These are phyloP conservation scores for Monosporascus sp. DNA, from an alignment of 2,329 filamentous ascomycete genomes.

Conservation along the genomic window DNA sequence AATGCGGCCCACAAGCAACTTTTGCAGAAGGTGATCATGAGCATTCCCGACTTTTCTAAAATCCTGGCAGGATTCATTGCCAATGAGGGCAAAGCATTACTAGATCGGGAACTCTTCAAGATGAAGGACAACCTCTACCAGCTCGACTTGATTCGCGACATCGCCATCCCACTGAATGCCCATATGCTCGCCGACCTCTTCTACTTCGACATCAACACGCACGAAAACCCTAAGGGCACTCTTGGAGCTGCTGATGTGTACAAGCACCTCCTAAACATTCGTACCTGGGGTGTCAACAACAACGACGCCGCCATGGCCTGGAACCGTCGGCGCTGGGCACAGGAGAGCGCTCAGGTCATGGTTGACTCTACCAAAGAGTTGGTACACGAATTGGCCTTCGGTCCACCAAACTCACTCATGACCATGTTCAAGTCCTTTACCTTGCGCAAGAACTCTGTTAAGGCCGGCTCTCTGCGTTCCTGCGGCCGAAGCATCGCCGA, in stretches of 20 bases:
- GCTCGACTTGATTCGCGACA: constrained; percentile 42
- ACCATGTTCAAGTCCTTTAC: constrained; percentile 23
- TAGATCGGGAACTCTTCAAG: constrained; percentile 32
- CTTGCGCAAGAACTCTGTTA: constrained; percentile 24
- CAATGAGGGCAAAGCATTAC: constrained; percentile 32
- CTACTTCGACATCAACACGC: constrained; percentile 52
- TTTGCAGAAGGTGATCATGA: constrained; percentile 27
- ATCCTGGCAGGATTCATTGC: constrained; percentile 29
- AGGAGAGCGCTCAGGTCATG: constrained; percentile 32
- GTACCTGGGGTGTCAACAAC: constrained; percentile 42
- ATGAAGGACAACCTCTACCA: constrained; percentile 32
- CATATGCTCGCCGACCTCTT: constrained; percentile 51
- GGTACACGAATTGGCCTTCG: constrained; percentile 30
- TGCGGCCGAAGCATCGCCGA: constrained; percentile 34
- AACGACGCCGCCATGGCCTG: constrained; percentile 41
- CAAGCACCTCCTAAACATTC: constrained; percentile 36
- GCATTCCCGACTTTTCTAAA: constrained; percentile 26
- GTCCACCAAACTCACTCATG: constrained; percentile 7
- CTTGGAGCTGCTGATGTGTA: constrained; percentile 38
- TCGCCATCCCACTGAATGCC: constrained; percentile 55
- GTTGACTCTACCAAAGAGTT: constrained; percentile 34
- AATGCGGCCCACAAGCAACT: constrained; percentile 28
- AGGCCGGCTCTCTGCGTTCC: constrained; percentile 31
- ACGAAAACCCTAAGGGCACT: constrained; percentile 45
- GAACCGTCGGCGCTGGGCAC: constrained; percentile 38